Evolutionary conservation across 805 yeast genomes (phyloP), one percentile per base, ranked within the genome.

Genomic region (Yamadazyma scolyti): DNA sequence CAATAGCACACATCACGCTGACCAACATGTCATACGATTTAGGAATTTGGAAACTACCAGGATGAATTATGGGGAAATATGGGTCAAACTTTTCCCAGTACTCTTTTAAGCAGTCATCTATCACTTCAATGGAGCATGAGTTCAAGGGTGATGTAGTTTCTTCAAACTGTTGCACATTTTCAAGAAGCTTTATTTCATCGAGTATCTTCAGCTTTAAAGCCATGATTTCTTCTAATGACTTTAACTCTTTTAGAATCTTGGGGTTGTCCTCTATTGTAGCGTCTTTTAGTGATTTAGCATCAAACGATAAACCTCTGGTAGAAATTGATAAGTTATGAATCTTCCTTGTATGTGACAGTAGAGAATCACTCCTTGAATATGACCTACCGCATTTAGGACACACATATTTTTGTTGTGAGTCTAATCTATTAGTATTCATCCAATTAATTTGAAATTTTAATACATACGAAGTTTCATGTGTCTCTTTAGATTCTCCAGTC

Each of bases 401-500:
- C 6, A 17, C 14, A 14, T 24, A 14, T 14, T 24, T 24, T 14
- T 24, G 27, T 7, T 24, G 16, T 6, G 14, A 6, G n/a, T 24
- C 27, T 24, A n/a, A 10, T 22, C 8, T 22, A 12, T 10, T 9
- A 22, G n/a, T 11, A 11, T 8, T 22, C 6, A 22, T 8, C 11
- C 8, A 7, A 22, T n/a, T n/a, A n/a, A n/a, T n/a, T n/a, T n/a
- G n/a, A n/a, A n/a, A n/a, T n/a, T n/a, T n/a, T n/a, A n/a, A 22
- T 11, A 24, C 27, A 13, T 24, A 24, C 27, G 27, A 11, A 24
- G 27, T 24, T 24, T 24, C 6, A 15, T 11, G n/a, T 24, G 27
- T 6, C 27, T 15, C 15, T 13, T 24, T 7, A 24, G 27, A 13
- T 24, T 24, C 16, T 24, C 27, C 14, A 17, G 17, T 9, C 27